Evolutionary conservation across 768 basidiomycete genomes (phyloP).

Genomic region (Mycena vitilis): DNA sequence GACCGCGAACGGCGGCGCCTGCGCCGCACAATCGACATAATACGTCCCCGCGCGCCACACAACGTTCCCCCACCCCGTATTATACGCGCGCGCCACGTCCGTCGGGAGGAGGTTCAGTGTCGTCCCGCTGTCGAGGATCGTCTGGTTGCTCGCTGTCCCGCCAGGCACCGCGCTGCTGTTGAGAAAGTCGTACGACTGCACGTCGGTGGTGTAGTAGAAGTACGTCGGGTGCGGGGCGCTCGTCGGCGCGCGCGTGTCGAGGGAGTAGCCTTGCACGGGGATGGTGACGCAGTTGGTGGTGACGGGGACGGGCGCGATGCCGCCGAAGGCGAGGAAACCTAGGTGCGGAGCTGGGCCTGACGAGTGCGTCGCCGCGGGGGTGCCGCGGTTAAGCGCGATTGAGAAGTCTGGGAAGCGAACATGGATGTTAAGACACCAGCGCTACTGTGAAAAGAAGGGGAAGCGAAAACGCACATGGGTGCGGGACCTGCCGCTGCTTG

Average conservation of each 20-base stretch:
- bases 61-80: conserved; percentile 14
- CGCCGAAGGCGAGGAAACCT: conserved; percentile 39
- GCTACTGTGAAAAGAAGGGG: neutral
- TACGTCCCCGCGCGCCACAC: conserved; percentile 30
- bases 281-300: conserved; percentile 27
- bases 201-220: conserved; percentile 35
- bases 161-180: conserved; percentile 14
- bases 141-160: conserved; percentile 23
- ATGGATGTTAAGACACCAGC: neutral
- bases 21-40: conserved; percentile 32
- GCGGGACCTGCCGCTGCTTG: conserved; percentile 26
- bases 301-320: conserved; percentile 36
- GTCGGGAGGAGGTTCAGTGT: conserved; percentile 38
- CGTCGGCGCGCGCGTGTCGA: conserved; percentile 22
- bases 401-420: conserved; percentile 35
- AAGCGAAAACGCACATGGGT: conserved; percentile 31
- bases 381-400: conserved; percentile 36
- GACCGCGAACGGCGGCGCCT: conserved; percentile 37
- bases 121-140: conserved; percentile 35
- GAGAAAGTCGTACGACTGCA: conserved; percentile 33
- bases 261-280: conserved; percentile 36
- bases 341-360: conserved; percentile 30
- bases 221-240: conserved; percentile 18
- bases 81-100: conserved; percentile 35
- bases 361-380: conserved; percentile 16